Evolutionary conservation across 1,139 yeast species (phyloP).

Genomic region (Scheffersomyces cryptocercus): DNA sequence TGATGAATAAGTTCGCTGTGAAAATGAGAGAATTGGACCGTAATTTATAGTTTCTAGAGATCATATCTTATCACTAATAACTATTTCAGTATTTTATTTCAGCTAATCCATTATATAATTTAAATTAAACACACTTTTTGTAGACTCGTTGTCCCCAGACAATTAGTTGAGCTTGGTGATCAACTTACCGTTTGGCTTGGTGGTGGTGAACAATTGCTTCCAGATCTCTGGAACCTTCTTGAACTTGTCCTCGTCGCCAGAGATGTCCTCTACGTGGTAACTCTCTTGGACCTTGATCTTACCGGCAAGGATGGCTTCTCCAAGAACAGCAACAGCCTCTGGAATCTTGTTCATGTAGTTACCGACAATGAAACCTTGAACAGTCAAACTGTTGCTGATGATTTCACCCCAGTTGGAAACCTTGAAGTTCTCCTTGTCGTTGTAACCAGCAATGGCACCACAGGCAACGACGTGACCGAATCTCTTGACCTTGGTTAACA

Average conservation of each 20-base stretch:
- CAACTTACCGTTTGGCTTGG: conserved; percentile 38
- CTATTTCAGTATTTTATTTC: too few relatives aligned
- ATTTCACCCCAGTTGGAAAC: conserved; percentile 44
- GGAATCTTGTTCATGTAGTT: conserved; percentile 36
- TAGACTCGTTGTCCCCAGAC: not conserved
- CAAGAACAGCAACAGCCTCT: conserved; percentile 36
- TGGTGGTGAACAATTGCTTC: conserved; percentile 29
- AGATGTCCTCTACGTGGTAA: conserved; percentile 25
- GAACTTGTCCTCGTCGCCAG: conserved; percentile 20
- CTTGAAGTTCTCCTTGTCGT: conserved; percentile 30
- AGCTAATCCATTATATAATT: too few relatives aligned
- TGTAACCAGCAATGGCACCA: conserved; percentile 33
- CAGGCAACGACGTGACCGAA: conserved; percentile 29
- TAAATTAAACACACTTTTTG: too few relatives aligned
- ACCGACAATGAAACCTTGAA: conserved; percentile 49
- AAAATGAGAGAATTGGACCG: not conserved
- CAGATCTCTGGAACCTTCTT: conserved; percentile 30
- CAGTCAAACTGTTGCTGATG: conserved; percentile 47
- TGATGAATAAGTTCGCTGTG: too few relatives aligned
- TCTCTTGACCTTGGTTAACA: conserved; percentile 19
- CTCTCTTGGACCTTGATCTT: conserved; percentile 32
- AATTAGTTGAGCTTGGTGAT: conserved; percentile 29
- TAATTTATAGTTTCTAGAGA: not conserved
- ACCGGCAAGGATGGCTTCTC: conserved; percentile 39
- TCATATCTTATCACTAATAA: not conserved